Evolutionary conservation across 768 basidiomycete species (phyloP).

Genomic region (Trametes maxima): DNA sequence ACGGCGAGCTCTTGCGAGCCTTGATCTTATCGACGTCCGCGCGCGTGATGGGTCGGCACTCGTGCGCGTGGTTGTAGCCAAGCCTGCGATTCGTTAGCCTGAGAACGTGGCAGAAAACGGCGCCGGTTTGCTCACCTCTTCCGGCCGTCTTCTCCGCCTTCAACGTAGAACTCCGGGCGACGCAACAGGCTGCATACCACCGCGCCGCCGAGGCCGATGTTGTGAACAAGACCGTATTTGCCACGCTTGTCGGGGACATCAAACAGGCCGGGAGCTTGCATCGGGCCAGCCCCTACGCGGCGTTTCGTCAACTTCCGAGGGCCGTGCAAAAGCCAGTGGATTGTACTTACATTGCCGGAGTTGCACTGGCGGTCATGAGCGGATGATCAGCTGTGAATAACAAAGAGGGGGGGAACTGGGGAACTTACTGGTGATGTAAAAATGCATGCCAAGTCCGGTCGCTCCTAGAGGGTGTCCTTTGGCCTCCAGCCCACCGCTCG

Average conservation of each 20-base stretch:
- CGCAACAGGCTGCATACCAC: constrained; percentile 76
- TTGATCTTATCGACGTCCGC: constrained; percentile 77
- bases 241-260: constrained; percentile 62
- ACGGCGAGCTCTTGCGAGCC: constrained; percentile 59
- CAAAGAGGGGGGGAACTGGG: background rate
- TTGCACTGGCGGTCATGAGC: constrained; percentile 56
- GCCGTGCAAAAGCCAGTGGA: background rate
- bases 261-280: constrained; percentile 78
- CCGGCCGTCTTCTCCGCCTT: constrained; percentile 68
- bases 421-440: constrained; percentile 74
- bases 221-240: constrained; percentile 82
- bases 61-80: constrained; percentile 80
- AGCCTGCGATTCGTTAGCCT: constrained; percentile 44
- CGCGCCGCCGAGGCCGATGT: constrained; percentile 81
- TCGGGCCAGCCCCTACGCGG: constrained; percentile 74
- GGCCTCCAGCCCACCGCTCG: constrained; percentile 85
- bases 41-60: constrained; percentile 61
- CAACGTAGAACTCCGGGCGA: constrained; percentile 74
- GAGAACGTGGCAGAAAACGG: background rate
- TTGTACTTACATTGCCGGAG: constrained; percentile 58
- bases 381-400: background rate
- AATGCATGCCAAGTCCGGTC: constrained; percentile 85
- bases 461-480: constrained; percentile 88
- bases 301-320: background rate
- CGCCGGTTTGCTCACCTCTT: constrained; percentile 46